These are phyloP conservation scores for Verticillium albo-atrum DNA, from an alignment of 2,329 filamentous ascomycete species.

Conservation along the genomic window DNA sequence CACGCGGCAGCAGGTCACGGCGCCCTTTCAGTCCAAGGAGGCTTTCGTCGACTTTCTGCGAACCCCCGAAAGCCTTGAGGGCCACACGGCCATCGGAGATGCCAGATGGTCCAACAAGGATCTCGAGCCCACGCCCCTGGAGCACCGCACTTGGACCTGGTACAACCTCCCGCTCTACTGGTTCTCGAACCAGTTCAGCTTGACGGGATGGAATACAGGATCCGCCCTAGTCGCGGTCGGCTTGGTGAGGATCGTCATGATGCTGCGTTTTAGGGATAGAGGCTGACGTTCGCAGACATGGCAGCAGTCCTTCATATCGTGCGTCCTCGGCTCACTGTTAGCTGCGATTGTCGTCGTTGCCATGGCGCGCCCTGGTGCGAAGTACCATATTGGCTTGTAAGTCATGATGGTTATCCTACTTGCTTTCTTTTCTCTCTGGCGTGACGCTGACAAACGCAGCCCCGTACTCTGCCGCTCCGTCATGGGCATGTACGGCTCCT, in stretches of 20 bases:
- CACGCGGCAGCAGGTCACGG: conserved; percentile 7
- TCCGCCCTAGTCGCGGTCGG: conserved; percentile 21
- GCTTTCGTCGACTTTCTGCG: conserved; percentile 18
- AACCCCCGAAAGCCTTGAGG: conserved; percentile 12
- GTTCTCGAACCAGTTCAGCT: conserved; percentile 21
- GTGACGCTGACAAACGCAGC: conserved; percentile 8
- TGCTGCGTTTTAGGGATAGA: neutral
- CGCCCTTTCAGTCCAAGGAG: conserved; percentile 17
- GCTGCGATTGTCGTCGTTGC: conserved; percentile 16
- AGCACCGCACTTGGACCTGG: conserved; percentile 19
- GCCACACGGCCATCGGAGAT: conserved; percentile 14
- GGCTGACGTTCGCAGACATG: conserved; percentile 12
- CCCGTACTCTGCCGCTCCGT: conserved; percentile 31
- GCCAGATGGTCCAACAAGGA: conserved; percentile 23
- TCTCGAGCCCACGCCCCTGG: conserved; percentile 17
- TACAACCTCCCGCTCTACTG: conserved; percentile 22
- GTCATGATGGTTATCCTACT: too few species aligned
- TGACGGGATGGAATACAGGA: conserved; percentile 23
- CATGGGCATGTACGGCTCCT: conserved; percentile 37
- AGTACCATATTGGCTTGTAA: conserved; percentile 21
- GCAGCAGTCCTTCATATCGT: conserved; percentile 21
- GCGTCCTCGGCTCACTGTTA: conserved; percentile 18
- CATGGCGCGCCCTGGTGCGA: conserved; percentile 20
- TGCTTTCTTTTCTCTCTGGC: too few species aligned
- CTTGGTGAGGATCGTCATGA: too few species aligned